A percentile compares a stretch with the other conserved stretches of the same genome.
Evolutionary conservation across 148 eudicot genomes (phyloP).

Genomic region (Drosera capensis): DNA sequence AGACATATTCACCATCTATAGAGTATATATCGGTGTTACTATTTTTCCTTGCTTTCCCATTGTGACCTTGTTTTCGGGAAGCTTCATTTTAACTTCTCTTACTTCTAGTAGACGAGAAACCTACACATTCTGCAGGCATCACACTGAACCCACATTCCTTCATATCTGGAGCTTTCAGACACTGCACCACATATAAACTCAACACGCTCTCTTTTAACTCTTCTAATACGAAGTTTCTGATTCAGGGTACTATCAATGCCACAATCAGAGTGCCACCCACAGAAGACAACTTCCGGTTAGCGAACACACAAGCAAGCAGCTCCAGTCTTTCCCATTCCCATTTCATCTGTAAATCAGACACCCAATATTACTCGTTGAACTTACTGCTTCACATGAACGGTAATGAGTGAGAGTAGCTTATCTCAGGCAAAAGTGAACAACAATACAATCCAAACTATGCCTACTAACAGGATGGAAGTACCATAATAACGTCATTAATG

Average conservation of each 20-base stretch:
- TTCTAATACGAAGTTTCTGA: constrained; percentile 29
- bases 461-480: too few species aligned
- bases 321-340: constrained; percentile 99
- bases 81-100: constrained; percentile 14
- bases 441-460: too few species aligned
- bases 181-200: constrained; percentile 94
- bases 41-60: constrained; percentile 26
- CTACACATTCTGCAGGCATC: constrained; percentile 88
- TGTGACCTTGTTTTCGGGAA: constrained; percentile 9
- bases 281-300: constrained; percentile 53
- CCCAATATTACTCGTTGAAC: too few species aligned
- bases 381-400: constrained; percentile 10
- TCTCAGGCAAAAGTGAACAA: too few species aligned
- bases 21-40: constrained; percentile 21
- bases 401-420: too few species aligned
- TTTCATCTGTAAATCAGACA: constrained; percentile 54
- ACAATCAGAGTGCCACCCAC: constrained; percentile 18
- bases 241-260: constrained; percentile 12
- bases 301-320: constrained; percentile 79
- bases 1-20: constrained; percentile 45
- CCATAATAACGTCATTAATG: too few species aligned
- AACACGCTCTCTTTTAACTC: constrained; percentile 84
- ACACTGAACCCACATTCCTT: constrained; percentile 95
- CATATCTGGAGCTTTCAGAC: constrained; percentile 59
- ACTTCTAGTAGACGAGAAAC: constrained; percentile 28